Conservation (phyloP, 2,329 filamentous ascomycete species). For the Colletotrichum aenigma region DNA sequence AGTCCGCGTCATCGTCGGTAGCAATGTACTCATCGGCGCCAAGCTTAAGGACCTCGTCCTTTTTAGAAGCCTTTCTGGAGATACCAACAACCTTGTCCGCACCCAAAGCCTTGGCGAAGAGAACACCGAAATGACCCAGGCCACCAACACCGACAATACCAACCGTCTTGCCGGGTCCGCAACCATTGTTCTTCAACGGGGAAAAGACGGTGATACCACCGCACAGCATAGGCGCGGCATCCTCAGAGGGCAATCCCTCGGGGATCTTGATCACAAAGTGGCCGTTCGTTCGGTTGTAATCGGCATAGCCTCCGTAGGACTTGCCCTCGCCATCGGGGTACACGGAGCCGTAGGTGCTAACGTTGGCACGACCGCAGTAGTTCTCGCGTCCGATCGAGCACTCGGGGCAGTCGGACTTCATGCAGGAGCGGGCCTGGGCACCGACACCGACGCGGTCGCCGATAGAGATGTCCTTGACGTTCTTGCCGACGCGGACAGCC, state of each 20-base stretch:
- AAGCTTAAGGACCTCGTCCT: constrained; percentile 57
- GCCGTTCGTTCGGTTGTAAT: constrained; percentile 35
- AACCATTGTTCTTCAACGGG: constrained; percentile 65
- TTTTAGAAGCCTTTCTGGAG: constrained; percentile 58
- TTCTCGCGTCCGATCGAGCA: constrained; percentile 45
- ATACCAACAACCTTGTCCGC: constrained; percentile 65
- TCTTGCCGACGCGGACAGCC: constrained; percentile 56
- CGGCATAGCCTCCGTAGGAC: constrained; percentile 60
- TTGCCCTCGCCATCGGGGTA: constrained; percentile 58
- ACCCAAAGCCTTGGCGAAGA: constrained; percentile 71
- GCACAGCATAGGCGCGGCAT: constrained; percentile 70
- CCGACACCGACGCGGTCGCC: constrained; percentile 70
- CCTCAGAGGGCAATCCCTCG: constrained; percentile 40
- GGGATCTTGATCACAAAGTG: constrained; percentile 57
- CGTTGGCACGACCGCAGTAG: constrained; percentile 41
- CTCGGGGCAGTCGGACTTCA: constrained; percentile 44
- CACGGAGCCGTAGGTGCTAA: constrained; percentile 58
- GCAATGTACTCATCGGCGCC: constrained; percentile 57
- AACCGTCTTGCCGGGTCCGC: constrained; percentile 69
- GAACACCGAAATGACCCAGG: constrained; percentile 70
- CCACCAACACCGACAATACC: constrained; percentile 72
- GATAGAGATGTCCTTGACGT: constrained; percentile 53
- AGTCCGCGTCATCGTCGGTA: constrained; percentile 54
- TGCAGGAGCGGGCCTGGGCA: constrained; percentile 62
- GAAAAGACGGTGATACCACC: constrained; percentile 72